phyloP scores from a whole-genome alignment of 257 asterid species.

The Capsicum baccatum region DNA sequence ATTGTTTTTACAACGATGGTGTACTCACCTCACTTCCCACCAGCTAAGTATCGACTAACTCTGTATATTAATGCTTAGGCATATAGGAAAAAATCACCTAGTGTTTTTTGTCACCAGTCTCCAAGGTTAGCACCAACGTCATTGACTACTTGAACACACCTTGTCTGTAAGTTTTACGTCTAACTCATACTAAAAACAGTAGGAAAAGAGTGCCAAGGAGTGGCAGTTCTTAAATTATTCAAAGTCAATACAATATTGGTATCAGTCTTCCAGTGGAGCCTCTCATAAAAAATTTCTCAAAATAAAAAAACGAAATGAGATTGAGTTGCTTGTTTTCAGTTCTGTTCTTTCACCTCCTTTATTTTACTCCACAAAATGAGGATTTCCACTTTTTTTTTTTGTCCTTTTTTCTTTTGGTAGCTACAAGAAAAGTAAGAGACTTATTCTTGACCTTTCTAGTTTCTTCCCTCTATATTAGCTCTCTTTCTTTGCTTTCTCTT shows the following conservation, averaged over 20 bases:
- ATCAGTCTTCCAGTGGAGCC: not conserved
- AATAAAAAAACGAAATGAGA: not conserved
- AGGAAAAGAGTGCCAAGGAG: not conserved
- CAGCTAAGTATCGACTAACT: not conserved
- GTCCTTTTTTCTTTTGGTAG: not conserved
- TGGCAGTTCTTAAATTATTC: not conserved
- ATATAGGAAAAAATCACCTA: not conserved
- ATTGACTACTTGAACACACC: not conserved
- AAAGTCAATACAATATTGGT: not conserved
- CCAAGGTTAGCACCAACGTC: not conserved
- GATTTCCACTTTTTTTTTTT: not conserved
- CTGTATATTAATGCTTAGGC: not conserved
- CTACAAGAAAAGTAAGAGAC: not conserved
- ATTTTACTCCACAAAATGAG: not conserved
- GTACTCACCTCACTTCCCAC: not conserved
- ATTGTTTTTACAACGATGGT: not conserved
- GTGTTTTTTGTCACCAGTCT: not conserved
- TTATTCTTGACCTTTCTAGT: not conserved
- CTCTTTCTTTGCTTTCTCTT: slow-evolving; percentile 7
- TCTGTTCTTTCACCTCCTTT: not conserved
- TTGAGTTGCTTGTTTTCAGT: not conserved
- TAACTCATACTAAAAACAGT: not conserved
- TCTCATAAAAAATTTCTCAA: not conserved
- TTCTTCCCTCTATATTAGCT: not conserved
- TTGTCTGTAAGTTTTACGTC: not conserved